phyloP scores from a whole-genome alignment of 106 monocot genomes.

The Posidonia australis region DNA sequence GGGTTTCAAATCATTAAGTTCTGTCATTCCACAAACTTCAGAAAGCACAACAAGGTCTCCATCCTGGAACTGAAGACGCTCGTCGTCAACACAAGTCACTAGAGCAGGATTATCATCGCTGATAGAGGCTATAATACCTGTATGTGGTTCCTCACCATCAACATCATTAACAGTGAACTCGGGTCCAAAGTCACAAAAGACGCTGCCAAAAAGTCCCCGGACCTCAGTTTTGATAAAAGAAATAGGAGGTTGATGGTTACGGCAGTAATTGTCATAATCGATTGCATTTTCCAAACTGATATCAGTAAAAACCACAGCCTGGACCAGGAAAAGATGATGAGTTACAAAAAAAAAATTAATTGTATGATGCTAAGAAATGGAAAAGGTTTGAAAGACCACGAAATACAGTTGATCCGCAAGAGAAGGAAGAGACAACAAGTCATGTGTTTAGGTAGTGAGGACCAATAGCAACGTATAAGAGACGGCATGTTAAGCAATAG shows the following conservation, averaged over 20 bases:
- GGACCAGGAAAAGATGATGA: background rate
- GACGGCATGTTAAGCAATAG: no score
- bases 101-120: conserved; percentile 62
- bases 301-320: conserved; percentile 91
- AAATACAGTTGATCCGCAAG: no score
- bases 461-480: no score
- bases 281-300: conserved; percentile 59
- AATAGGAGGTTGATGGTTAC: conserved; percentile 70
- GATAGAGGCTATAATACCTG: conserved; percentile 79
- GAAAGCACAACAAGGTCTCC: conserved; percentile 82
- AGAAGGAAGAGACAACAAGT: no score
- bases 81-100: conserved; percentile 78
- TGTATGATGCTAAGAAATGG: no score
- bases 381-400: no score
- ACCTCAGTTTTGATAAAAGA: conserved; percentile 81
- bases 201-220: conserved; percentile 72
- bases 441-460: no score
- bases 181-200: conserved; percentile 90
- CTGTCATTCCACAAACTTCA: conserved; percentile 79
- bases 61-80: conserved; percentile 80
- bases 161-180: conserved; percentile 84
- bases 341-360: no score
- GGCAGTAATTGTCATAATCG: conserved; percentile 72
- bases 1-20: conserved; percentile 80
- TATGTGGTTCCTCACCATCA: conserved; percentile 85